A percentile compares a stretch with the other conserved stretches of the same genome.
These are phyloP conservation scores for Udeniomyces megalosporus DNA, from an alignment of 768 basidiomycete genomes.

Conservation along the genomic window DNA sequence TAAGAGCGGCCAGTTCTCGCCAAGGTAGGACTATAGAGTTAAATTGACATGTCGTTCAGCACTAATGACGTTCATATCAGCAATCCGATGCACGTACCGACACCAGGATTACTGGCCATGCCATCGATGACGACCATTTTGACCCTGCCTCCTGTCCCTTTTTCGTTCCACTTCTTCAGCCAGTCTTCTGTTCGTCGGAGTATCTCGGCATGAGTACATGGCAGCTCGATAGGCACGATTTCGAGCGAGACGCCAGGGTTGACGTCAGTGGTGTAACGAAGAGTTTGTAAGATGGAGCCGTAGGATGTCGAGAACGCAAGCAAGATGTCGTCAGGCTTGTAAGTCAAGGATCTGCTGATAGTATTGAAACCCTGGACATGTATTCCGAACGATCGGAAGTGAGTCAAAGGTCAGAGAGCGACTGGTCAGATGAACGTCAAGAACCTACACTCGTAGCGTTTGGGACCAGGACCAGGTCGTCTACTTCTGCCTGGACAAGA, in stretches of 20 bases:
- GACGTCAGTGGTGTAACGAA: slow-evolving; percentile 42
- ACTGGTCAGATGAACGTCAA: neutral
- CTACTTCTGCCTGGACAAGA: neutral
- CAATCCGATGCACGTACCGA: neutral
- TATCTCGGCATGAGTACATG: slow-evolving; percentile 42
- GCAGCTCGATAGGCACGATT: slow-evolving; percentile 41
- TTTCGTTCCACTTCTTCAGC: neutral
- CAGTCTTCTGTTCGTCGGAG: slow-evolving; percentile 27
- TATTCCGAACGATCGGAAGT: neutral
- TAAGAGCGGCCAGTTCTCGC: slow-evolving; percentile 51
- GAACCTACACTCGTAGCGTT: slow-evolving; percentile 37
- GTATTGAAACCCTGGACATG: slow-evolving; percentile 43
- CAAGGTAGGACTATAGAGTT: slow-evolving; percentile 39
- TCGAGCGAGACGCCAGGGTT: slow-evolving; percentile 39
- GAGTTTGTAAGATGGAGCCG: slow-evolving; percentile 38
- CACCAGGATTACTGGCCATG: slow-evolving; percentile 42
- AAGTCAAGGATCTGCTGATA: slow-evolving; percentile 49
- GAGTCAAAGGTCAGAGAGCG: neutral
- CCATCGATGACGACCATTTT: slow-evolving; percentile 50
- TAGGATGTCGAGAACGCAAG: slow-evolving; percentile 46
- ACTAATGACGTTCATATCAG: neutral
- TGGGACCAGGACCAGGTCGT: slow-evolving; percentile 27
- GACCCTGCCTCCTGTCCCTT: slow-evolving; percentile 33
- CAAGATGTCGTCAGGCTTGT: slow-evolving; percentile 51
- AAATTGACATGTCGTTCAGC: neutral